Base-by-base conservation (phyloP, 2,329 filamentous ascomycete genomes). In the Cladophialophora yegresii region DNA sequence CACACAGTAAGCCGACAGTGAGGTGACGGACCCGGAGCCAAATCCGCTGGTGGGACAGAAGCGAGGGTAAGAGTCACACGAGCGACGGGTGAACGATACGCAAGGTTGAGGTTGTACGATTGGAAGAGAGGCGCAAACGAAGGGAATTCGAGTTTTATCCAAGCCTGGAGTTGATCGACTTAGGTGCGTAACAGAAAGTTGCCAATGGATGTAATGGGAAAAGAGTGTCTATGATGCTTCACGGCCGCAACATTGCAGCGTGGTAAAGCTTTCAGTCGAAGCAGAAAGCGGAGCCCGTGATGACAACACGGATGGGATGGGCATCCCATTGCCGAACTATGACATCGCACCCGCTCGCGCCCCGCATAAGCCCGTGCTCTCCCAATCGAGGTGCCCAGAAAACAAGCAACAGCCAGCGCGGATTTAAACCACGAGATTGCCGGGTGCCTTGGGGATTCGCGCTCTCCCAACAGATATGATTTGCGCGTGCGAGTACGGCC, bases 81-180 rank as follows among this genome's bases (percentile, higher is more conserved):
- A 54, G 51, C 23, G 51, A 32, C 51, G 51, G 51, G n/a, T 22
- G 51, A 54, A 33, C 12, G 28, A 54, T 54, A 54, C 13, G 4
- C 5, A 33, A 28, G 8, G 26, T 4, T 30, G 51, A 33, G 51
- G 23, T 54, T 54, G 51, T 33, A 54, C 51, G 51, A 54, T n/a
- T 2, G n/a, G 50, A 16, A 32, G 8, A 8, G 51, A 54, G 51
- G 28, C 16, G 8, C 23, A 33, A 32, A 33, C 28, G 28, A 54
- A 33, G 26, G n/a, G 51, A 33, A 33, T 4, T 16, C 5, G 20
- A 26, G 13, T 22, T 43, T 43, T 43, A 43, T 43, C 36, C 36
- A 43, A n/a, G 36, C 36, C 36, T 6, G 13, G 13, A 43, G n/a
- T 43, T 16, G 36, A 43, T 43, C 16, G 36, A 43, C 36, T 1